Conservation (phyloP, 768 basidiomycete genomes). For the Russula virescens region DNA sequence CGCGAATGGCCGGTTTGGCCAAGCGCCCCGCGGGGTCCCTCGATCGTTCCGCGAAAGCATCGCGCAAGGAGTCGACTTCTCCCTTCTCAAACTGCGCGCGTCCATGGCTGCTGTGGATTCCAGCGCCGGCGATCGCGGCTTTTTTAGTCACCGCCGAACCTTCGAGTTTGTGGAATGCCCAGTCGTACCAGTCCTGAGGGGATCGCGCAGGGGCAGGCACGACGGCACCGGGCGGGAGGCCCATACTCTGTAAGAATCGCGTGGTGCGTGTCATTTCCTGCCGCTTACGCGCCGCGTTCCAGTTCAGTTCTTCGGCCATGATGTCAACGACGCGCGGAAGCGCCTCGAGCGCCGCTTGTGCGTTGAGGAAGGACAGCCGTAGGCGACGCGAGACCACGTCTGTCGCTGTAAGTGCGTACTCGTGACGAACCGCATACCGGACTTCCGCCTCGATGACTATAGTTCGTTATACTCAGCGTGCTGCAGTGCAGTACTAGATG, state of each 20-base stretch:
- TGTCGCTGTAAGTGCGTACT: constrained; percentile 88
- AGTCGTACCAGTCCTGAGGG: constrained; percentile 10
- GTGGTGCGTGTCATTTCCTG: constrained; percentile 55
- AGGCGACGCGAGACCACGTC: constrained; percentile 92
- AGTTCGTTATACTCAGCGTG: neutral
- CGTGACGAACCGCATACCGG: constrained; percentile 78
- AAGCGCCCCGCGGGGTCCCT: constrained; percentile 33
- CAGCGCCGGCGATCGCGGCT: neutral
- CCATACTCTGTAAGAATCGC: constrained; percentile 79
- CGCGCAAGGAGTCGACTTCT: constrained; percentile 40
- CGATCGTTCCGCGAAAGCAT: constrained; percentile 34
- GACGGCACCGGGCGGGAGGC: constrained; percentile 45
- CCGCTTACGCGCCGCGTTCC: constrained; percentile 55
- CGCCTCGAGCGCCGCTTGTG: constrained; percentile 73
- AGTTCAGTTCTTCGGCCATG: constrained; percentile 81
- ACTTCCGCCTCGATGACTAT: constrained; percentile 90
- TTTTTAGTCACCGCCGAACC: neutral
- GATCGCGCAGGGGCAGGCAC: neutral
- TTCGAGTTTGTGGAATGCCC: constrained; percentile 12
- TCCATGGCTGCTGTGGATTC: constrained; percentile 32
- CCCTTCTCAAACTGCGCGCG: constrained; percentile 51
- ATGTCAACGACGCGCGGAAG: constrained; percentile 87
- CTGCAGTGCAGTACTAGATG: neutral
- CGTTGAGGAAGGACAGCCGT: constrained; percentile 92
- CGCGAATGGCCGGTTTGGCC: constrained; percentile 33